These are phyloP conservation scores for Salix dunnii DNA, from an alignment of 345 rosid species.

Conservation along the genomic window DNA sequence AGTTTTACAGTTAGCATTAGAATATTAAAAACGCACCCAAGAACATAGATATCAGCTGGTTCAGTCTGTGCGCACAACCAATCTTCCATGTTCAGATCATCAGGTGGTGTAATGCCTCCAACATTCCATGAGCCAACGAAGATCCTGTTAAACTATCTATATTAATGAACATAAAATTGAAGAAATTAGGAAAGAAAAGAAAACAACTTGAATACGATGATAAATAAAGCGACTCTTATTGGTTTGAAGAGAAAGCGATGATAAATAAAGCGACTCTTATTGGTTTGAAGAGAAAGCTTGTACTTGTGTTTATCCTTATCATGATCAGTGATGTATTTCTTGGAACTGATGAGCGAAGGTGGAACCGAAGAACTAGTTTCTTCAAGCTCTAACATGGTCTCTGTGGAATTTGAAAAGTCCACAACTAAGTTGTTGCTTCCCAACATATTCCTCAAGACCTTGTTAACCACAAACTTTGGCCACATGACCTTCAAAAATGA, in stretches of 20 bases:
- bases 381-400: neutral
- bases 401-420: neutral
- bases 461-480: neutral
- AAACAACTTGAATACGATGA: neutral
- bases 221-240: neutral
- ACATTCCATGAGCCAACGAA: slow-evolving; percentile 46
- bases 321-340: neutral
- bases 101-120: slow-evolving; percentile 35
- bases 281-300: neutral
- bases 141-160: slow-evolving; percentile 14
- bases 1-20: neutral
- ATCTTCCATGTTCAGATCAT: slow-evolving; percentile 22
- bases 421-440: neutral
- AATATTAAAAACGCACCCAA: slow-evolving; percentile 24
- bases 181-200: neutral
- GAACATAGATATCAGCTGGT: slow-evolving; percentile 33
- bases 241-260: neutral
- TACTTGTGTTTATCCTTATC: neutral
- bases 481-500: neutral
- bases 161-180: neutral
- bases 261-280: neutral
- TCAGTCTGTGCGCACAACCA: slow-evolving; percentile 19
- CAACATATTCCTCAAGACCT: neutral
- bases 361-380: neutral
- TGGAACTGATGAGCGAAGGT: neutral